Conservation (phyloP, 345 rosid species). For the Syzygium grande region DNA sequence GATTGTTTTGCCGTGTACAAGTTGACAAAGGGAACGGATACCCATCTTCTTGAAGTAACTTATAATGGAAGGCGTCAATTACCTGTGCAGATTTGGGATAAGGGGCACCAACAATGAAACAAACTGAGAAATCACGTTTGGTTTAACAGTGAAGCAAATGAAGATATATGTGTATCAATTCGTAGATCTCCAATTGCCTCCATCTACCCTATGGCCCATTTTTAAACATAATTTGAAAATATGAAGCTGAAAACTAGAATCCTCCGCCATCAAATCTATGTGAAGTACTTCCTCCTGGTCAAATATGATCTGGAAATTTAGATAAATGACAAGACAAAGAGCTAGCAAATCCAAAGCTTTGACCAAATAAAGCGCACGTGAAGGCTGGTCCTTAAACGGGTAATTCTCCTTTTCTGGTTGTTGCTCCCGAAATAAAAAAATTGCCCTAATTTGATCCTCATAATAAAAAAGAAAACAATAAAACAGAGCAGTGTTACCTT, state of each 20-base stretch:
- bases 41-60: not conserved
- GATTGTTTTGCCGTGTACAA: not conserved
- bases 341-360: not conserved
- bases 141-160: not conserved
- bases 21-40: not conserved
- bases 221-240: not conserved
- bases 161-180: not conserved
- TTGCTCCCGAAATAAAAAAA: not conserved
- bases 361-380: not conserved
- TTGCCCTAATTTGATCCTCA: not conserved
- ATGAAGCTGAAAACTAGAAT: not conserved
- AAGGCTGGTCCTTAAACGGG: not conserved
- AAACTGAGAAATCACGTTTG: not conserved
- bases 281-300: not conserved
- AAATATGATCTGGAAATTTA: not conserved
- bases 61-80: not conserved
- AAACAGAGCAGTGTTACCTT: conserved; percentile 43
- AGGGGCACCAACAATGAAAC: not conserved
- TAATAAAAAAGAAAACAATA: not conserved
- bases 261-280: not conserved
- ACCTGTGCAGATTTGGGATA: not conserved
- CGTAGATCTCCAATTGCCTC: not conserved
- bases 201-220: not conserved
- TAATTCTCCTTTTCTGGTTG: not conserved
- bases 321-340: not conserved